These are phyloP conservation scores for Conidiobolus incongruus DNA, from an alignment of 371 early-diverging fungal genomes.

Conservation along the genomic window DNA sequence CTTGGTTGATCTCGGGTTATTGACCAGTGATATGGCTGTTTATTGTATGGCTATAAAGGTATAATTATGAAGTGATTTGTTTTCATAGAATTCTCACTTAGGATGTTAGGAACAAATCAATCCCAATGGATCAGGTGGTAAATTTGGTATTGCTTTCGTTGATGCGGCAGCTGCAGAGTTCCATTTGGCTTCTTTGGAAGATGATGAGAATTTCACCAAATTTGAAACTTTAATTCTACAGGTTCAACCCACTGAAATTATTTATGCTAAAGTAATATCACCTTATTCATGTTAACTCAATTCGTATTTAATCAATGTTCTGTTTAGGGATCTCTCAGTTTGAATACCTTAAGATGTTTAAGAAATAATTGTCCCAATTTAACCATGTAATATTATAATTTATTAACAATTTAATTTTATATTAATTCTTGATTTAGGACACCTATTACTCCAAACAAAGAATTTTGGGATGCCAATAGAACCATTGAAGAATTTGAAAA, in stretches of 20 bases:
- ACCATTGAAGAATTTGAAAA: conserved; percentile 42
- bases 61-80: background rate
- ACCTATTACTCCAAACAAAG: conserved; percentile 35
- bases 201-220: conserved; percentile 63
- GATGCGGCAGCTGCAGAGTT: conserved; percentile 91
- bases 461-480: conserved; percentile 62
- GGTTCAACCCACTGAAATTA: conserved; percentile 69
- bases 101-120: conserved; percentile 12
- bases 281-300: too few species aligned
- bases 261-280: conserved; percentile 51
- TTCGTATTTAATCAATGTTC: too few species aligned
- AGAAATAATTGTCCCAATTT: background rate
- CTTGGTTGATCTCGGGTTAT: conserved; percentile 66
- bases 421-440: conserved; percentile 15
- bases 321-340: too few species aligned
- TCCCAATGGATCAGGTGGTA: conserved; percentile 13
- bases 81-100: background rate
- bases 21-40: conserved; percentile 70
- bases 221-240: conserved; percentile 88
- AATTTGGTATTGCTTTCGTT: conserved; percentile 74
- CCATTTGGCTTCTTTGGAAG: conserved; percentile 50
- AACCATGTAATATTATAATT: background rate
- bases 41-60: conserved; percentile 87
- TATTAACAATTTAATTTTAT: background rate
- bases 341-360: background rate